A percentile compares a stretch with the other conserved stretches of the same genome.
Conservation (phyloP, 495 filamentous ascomycete genomes). For the Trichoderma reesei region DNA sequence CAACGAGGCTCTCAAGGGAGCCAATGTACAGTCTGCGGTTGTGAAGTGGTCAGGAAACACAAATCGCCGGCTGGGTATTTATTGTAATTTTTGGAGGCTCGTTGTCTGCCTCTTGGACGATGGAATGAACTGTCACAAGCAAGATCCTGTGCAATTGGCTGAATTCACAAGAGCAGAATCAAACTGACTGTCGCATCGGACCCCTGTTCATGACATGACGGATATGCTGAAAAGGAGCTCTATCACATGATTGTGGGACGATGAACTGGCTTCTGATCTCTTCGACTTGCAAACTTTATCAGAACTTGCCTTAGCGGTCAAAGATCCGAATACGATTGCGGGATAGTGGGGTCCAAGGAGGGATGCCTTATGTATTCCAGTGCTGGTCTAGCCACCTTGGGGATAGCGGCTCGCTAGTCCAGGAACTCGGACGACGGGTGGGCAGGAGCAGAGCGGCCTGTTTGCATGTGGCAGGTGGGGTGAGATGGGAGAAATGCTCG, state of each 20-base stretch:
- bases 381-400: not conserved
- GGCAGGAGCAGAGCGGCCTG: not conserved
- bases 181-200: not conserved
- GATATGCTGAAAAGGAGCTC: constrained; percentile 2
- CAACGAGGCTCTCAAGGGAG: too few relatives aligned
- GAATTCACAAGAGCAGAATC: not conserved
- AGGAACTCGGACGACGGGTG: not conserved
- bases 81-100: not conserved
- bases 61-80: not conserved
- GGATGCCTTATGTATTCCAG: not conserved
- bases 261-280: not conserved
- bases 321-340: constrained; percentile 7
- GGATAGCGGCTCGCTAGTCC: not conserved
- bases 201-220: constrained; percentile 7
- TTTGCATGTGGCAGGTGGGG: not conserved
- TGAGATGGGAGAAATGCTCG: not conserved
- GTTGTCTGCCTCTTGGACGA: too few relatives aligned
- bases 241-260: constrained; percentile 9
- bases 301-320: constrained; percentile 5
- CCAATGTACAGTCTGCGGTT: not conserved
- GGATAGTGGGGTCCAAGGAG: constrained; percentile 3
- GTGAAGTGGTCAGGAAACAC: not conserved
- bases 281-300: not conserved
- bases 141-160: not conserved
- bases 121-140: not conserved